Evolutionary conservation across 23 red algal genomes (phyloP).

Genomic region (Cyanidioschyzon merolae): DNA sequence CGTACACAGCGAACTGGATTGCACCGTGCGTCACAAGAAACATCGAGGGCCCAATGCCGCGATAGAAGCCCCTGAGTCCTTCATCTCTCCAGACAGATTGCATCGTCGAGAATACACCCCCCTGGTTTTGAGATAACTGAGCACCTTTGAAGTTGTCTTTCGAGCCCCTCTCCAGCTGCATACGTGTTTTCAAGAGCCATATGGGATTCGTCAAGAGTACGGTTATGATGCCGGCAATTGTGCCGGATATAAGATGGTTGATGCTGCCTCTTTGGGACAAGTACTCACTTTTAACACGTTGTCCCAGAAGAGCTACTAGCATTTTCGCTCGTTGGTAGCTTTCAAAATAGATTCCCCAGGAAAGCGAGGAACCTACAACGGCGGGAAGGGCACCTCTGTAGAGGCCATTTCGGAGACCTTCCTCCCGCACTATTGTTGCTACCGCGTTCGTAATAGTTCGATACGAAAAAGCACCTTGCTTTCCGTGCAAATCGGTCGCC

Average conservation of each 20-base stretch:
- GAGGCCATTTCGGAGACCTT: constrained; percentile 32
- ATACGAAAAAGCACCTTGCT: neutral
- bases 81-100: constrained; percentile 42
- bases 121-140: neutral
- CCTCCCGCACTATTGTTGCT: constrained; percentile 30
- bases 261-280: neutral
- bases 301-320: neutral
- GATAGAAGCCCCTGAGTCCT: constrained; percentile 70
- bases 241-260: constrained; percentile 44
- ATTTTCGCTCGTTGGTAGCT: constrained; percentile 48
- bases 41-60: constrained; percentile 66
- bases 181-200: constrained; percentile 90
- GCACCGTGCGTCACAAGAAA: constrained; percentile 87
- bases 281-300: neutral
- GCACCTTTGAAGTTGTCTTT: neutral
- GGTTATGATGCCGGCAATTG: constrained; percentile 53
- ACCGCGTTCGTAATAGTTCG: constrained; percentile 22
- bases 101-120: constrained; percentile 33
- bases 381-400: constrained; percentile 75
- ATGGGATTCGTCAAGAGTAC: constrained; percentile 79
- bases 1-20: constrained; percentile 87
- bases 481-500: neutral
- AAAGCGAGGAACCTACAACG: constrained; percentile 47
- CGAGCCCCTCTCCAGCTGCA: constrained; percentile 58
- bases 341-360: constrained; percentile 85